Base-by-base conservation (phyloP, 2,329 filamentous ascomycete species). In the Talaromyces sp. region DNA sequence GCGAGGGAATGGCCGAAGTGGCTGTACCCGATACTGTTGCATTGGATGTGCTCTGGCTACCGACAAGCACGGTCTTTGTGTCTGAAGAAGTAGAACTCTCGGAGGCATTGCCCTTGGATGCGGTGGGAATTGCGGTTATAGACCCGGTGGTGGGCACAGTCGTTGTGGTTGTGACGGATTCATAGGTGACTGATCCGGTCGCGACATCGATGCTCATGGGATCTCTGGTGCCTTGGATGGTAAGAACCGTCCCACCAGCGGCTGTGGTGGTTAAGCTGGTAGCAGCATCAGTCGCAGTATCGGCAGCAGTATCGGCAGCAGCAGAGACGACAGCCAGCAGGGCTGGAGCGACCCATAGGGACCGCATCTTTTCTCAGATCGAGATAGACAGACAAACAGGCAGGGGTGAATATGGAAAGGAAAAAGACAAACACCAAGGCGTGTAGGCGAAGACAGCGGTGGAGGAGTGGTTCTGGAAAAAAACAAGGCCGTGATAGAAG, bases 21-120 rank as follows among this genome's bases (percentile, higher is more conserved):
- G 73, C 73, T 56, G 76, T 80, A 57, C 66, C 75, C n/a, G 72
- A 73, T 42, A 74, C 73, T 42, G 79, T 82, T n/a, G 70, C 72
- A 63, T 81, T 83, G 1, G 80, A 76, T 40, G 81, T 68, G 10
- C 68, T 70, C 18, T 70, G 64, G 34, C 71, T 69, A n/a, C 78
- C 78, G 6, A 74, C 68, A 18, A 82, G 69, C 27, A 81, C 51
- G 14, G 75, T 75, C 59, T 75, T 64, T 0, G 77, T 76, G n/a
- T 75, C 66, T 4, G 77, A 73, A 16, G 67, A 75, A 12, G 70
- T 72, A 9, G 72, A 76, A 56, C 50, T 60, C 4, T 56, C 59
- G 3, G 77, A 72, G 27, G 66, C 59, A 60, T 73, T 70, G 7
- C 65, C 65, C 5, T 23, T 57, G 12, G 67, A 51, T 12, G 52